Evolutionary conservation across 805 yeast species (phyloP).

Genomic region (Ogataea paradorogensis): DNA sequence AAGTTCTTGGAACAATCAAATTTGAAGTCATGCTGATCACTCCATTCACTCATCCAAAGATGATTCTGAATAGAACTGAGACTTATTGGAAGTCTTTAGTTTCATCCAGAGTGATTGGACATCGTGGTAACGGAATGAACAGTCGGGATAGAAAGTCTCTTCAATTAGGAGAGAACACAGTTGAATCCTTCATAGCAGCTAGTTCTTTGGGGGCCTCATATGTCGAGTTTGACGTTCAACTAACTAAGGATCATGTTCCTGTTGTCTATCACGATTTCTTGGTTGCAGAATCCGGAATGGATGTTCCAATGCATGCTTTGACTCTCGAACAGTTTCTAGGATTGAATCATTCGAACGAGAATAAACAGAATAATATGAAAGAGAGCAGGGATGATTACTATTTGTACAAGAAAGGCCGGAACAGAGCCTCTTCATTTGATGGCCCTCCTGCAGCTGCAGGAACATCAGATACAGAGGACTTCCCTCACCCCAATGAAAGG

Average conservation of each 20-base stretch:
- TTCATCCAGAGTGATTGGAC: constrained; percentile 90
- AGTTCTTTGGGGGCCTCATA: constrained; percentile 95
- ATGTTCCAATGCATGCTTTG: constrained; percentile 91
- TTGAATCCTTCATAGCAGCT: constrained; percentile 93
- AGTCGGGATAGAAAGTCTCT: constrained; percentile 65
- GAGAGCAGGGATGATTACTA: constrained; percentile 32
- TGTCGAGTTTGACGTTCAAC: constrained; percentile 94
- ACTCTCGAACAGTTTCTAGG: constrained; percentile 85
- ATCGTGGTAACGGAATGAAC: constrained; percentile 92
- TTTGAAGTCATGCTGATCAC: constrained; percentile 72
- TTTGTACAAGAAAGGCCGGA: constrained; percentile 27
- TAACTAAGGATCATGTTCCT: constrained; percentile 87
- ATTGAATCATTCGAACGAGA: constrained; percentile 36
- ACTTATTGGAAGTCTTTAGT: constrained; percentile 91
- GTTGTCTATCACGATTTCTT: constrained; percentile 93
- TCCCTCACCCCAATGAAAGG: constrained; percentile 47
- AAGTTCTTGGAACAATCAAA: constrained; percentile 70
- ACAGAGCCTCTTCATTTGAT: constrained; percentile 37
- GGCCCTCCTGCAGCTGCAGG: constrained; percentile 5
- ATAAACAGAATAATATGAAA: constrained; percentile 12
- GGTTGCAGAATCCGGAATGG: constrained; percentile 94
- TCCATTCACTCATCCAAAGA: constrained; percentile 69
- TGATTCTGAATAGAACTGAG: constrained; percentile 63
- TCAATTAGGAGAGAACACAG: constrained; percentile 93
- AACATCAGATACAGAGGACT: constrained; percentile 27